Percentiles rank a stretch among this genome's conserved stretches.
Evolutionary conservation across 257 asterid species (phyloP).

Genomic region (Euphrasia confusa): DNA sequence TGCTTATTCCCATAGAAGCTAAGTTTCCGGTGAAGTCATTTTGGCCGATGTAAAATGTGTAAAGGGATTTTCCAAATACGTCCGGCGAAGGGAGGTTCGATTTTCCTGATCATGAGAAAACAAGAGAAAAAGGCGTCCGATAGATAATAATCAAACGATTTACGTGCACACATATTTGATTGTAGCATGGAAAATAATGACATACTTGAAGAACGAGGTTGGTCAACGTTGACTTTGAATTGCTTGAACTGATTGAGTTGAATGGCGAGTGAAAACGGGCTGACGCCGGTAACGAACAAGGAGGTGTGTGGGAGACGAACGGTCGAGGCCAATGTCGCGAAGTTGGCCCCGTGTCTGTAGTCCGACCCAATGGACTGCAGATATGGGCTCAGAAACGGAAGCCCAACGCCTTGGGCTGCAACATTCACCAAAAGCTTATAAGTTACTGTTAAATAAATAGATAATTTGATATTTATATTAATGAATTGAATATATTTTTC

Average conservation of each 20-base stretch:
- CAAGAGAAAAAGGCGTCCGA: neutral
- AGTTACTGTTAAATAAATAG: no score
- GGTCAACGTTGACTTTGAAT: slow-evolving; percentile 46
- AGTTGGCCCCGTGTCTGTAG: slow-evolving; percentile 69
- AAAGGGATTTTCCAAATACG: slow-evolving; percentile 61
- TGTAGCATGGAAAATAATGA: neutral
- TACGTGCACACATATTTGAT: neutral
- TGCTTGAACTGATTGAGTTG: slow-evolving; percentile 78
- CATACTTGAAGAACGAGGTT: slow-evolving; percentile 35
- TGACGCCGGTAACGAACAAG: slow-evolving; percentile 60
- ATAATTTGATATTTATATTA: no score
- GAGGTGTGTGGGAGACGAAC: slow-evolving; percentile 63
- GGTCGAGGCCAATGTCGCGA: slow-evolving; percentile 76
- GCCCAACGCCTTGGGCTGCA: slow-evolving; percentile 70
- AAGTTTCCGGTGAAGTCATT: slow-evolving; percentile 70
- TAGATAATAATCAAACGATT: neutral
- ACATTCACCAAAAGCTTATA: no score
- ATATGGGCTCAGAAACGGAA: slow-evolving; percentile 77
- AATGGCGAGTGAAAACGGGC: slow-evolving; percentile 73
- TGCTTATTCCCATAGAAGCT: slow-evolving; percentile 42
- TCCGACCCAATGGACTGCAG: slow-evolving; percentile 71
- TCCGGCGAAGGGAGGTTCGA: slow-evolving; percentile 43
- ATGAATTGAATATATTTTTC: no score
- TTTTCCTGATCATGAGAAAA: slow-evolving; percentile 24
- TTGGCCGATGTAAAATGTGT: slow-evolving; percentile 80